Evolutionary conservation across 306 rosid species (phyloP).

Genomic region (Crotalaria pallida): DNA sequence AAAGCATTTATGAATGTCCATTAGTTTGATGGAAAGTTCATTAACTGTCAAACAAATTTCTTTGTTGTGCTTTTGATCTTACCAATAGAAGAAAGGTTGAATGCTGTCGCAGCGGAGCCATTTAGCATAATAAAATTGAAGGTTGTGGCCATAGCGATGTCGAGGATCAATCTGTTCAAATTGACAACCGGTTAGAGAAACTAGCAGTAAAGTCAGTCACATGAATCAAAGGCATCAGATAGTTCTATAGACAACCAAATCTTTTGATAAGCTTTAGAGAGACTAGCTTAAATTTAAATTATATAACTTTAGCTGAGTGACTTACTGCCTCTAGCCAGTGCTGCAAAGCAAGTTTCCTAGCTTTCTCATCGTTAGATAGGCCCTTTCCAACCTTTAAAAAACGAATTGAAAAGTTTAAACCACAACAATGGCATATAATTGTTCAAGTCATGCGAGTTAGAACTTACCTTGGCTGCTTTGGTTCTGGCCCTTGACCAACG

Average conservation of each 20-base stretch:
- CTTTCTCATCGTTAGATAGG: conserved; percentile 68
- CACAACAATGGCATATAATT: neutral
- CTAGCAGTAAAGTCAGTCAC: neutral
- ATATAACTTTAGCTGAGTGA: neutral
- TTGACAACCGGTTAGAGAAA: neutral
- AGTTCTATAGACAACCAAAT: too few relatives aligned
- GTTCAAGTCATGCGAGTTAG: neutral
- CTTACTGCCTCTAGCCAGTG: conserved; percentile 98
- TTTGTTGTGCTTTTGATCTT: conserved; percentile 3
- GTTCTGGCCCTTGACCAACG: conserved; percentile 84
- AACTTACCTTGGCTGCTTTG: conserved; percentile 65
- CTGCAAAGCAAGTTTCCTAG: conserved; percentile 82
- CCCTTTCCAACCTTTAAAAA: conserved; percentile 76
- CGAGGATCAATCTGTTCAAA: conserved; percentile 76
- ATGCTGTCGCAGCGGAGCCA: conserved; percentile 77
- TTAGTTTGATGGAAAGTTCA: neutral
- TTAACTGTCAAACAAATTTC: neutral
- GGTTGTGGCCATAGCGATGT: conserved; percentile 95
- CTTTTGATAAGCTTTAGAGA: neutral
- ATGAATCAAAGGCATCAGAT: too few relatives aligned
- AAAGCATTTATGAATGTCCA: neutral
- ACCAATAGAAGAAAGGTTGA: conserved; percentile 94
- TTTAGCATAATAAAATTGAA: conserved; percentile 71
- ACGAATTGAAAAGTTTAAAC: neutral
- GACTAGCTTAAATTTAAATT: neutral